Evolutionary conservation across 108 stramenopile genomes (phyloP), one percentile per base, ranked within the genome.

Genomic region (Epithemia pelagica): DNA sequence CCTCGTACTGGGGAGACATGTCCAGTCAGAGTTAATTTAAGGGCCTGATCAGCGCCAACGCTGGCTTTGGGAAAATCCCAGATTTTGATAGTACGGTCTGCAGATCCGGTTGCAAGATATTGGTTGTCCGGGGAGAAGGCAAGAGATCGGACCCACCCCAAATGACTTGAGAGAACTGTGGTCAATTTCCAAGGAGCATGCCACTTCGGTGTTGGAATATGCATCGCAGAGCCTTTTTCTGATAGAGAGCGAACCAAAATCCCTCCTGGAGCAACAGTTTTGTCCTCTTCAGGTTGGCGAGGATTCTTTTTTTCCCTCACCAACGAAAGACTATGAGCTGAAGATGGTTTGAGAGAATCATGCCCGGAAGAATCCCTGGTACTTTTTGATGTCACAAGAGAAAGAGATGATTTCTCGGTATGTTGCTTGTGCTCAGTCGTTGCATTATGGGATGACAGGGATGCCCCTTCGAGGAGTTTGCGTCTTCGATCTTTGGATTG

Each of bases 121-220:
- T 92, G 82, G 71, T 99, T 99, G 29, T 87, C 77, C 0, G 98
- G 97, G 76, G 99, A 98, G 61, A 99, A 87, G 0, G 97, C 97
- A 30, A 98, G 80, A 61, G 90, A 94, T 1, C 99, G 88, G 2
- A 99, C 99, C 98, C 98, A 99, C 0, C 99, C 99, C 68, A 97
- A 79, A 68, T 98, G 98, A 2, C 93, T 96, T 25, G 89, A 86
- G 15, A 99, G 64, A 28, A 99, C 99, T 2, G 95, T 82, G 26
- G 85, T 69, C 26, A 99, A 67, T 72, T 91, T 86, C 98, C 98
- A 99, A 0, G 97, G 97, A 8, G 99, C 97, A 77, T 99, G 99
- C 99, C 99, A 99, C 30, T 74, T 75, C 25, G 99, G 99, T 52
- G 87, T 95, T 2, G 95, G 96, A 23, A 97, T 91, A 30, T 76